phyloP scores from a whole-genome alignment of 78 protist species.

The Guillardia theta region DNA sequence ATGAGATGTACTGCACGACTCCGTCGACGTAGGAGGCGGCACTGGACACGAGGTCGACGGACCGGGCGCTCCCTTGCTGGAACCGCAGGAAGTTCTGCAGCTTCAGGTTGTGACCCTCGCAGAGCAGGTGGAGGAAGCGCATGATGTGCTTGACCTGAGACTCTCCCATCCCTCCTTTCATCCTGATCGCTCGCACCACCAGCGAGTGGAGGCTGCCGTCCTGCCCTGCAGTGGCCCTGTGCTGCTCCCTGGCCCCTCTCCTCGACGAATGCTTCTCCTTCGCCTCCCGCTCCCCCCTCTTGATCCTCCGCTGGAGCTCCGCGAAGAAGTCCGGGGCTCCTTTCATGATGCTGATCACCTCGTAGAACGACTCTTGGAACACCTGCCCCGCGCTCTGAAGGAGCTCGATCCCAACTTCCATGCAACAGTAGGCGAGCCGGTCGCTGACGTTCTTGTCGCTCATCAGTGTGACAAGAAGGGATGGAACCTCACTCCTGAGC shows the following conservation, averaged over 20 bases:
- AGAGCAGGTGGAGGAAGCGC: slow-evolving; percentile 4
- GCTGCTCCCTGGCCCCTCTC: no score
- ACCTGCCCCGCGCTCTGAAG: background rate
- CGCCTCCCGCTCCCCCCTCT: background rate
- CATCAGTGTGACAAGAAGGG: background rate
- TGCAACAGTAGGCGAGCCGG: background rate
- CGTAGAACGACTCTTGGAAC: background rate
- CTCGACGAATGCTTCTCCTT: background rate
- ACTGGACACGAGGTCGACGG: background rate
- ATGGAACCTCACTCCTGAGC: background rate
- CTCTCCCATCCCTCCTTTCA: background rate
- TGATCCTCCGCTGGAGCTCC: background rate
- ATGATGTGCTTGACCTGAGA: background rate
- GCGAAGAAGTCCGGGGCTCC: background rate
- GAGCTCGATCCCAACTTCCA: background rate
- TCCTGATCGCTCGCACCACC: background rate
- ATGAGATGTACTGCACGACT: background rate
- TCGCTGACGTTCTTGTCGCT: background rate
- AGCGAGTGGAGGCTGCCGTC: background rate
- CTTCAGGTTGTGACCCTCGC: slow-evolving; percentile 17
- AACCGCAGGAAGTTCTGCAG: slow-evolving; percentile 7
- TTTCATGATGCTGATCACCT: background rate
- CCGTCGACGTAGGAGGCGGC: background rate
- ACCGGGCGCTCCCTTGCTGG: background rate
- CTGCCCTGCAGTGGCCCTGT: no score